These are phyloP conservation scores for Leccinum barrowsii DNA, from an alignment of 768 basidiomycete genomes.

Conservation along the genomic window DNA sequence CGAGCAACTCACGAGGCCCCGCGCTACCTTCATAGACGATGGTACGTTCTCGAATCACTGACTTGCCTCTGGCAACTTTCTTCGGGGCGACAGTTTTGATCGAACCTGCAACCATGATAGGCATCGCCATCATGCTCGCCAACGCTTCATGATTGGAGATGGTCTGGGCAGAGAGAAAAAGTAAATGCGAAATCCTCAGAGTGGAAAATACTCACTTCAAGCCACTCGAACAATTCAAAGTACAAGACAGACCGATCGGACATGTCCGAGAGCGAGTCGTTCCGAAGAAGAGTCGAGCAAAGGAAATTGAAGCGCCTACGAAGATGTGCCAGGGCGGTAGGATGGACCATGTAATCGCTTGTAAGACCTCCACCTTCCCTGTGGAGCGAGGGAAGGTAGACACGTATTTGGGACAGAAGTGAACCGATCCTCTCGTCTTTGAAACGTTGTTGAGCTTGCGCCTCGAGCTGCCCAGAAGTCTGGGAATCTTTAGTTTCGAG, in stretches of 20 bases:
- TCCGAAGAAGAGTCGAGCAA: conserved; percentile 79
- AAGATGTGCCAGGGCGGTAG: conserved; percentile 88
- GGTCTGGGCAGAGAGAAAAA: conserved; percentile 47
- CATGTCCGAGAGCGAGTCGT: conserved; percentile 94
- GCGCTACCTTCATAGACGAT: conserved; percentile 89
- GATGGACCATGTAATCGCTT: conserved; percentile 90
- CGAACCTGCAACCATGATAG: conserved; percentile 82
- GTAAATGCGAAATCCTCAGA: neutral
- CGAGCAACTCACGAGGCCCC: conserved; percentile 87
- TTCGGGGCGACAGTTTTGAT: conserved; percentile 62
- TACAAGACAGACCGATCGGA: conserved; percentile 82
- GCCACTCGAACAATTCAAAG: conserved; percentile 87
- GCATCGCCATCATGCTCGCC: conserved; percentile 96
- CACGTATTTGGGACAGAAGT: conserved; percentile 68
- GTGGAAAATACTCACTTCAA: conserved; percentile 56
- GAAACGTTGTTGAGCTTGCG: conserved; percentile 61
- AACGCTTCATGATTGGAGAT: conserved; percentile 91
- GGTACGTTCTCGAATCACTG: conserved; percentile 70
- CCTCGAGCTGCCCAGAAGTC: conserved; percentile 80
- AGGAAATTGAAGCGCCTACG: conserved; percentile 88
- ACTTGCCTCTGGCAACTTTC: conserved; percentile 42
- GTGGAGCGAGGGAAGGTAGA: conserved; percentile 79
- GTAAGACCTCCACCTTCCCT: conserved; percentile 72
- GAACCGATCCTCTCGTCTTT: conserved; percentile 74
- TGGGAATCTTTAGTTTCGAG: conserved; percentile 29